Evolutionary conservation across 495 filamentous ascomycete species (phyloP).

Genomic region (Lichina pygmaea): DNA sequence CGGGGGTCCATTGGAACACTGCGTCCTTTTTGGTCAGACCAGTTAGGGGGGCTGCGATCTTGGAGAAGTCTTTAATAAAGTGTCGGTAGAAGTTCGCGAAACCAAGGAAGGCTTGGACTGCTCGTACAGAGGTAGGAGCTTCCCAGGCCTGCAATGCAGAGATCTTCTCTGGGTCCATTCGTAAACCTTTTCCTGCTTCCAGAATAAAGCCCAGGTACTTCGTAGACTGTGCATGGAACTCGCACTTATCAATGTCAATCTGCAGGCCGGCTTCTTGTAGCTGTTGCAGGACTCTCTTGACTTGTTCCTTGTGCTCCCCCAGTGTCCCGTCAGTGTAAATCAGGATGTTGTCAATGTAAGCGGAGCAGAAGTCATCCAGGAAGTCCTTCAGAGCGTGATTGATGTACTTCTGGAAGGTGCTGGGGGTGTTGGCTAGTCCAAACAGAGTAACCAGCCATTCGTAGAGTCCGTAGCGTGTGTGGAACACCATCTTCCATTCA

Average conservation of each 20-base stretch:
- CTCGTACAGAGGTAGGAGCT: conserved; percentile 2
- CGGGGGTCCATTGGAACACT: not conserved
- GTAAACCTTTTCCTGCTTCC: not conserved
- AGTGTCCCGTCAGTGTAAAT: not conserved
- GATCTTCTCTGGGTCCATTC: conserved; percentile 4
- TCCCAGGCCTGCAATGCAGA: conserved; percentile 4
- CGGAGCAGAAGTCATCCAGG: conserved; percentile 1
- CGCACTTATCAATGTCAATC: not conserved
- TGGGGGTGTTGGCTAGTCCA: conserved; percentile 1
- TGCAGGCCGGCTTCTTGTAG: not conserved
- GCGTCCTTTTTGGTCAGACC: not conserved
- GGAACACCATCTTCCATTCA: conserved; percentile 1
- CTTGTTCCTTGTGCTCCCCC: not conserved
- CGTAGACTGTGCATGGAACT: not conserved
- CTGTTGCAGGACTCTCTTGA: not conserved
- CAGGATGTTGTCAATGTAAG: not conserved
- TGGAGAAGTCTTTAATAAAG: conserved; percentile 5
- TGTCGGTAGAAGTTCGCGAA: conserved; percentile 8
- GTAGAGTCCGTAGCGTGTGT: not conserved
- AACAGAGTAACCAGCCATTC: not conserved
- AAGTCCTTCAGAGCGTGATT: not conserved
- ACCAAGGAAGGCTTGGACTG: conserved; percentile 7
- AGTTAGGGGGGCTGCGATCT: conserved; percentile 2
- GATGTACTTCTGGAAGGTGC: conserved; percentile 1
- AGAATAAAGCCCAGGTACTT: conserved; percentile 7